phyloP scores from a whole-genome alignment of 164 flowering plant genomes.

The Protea cynaroides region DNA sequence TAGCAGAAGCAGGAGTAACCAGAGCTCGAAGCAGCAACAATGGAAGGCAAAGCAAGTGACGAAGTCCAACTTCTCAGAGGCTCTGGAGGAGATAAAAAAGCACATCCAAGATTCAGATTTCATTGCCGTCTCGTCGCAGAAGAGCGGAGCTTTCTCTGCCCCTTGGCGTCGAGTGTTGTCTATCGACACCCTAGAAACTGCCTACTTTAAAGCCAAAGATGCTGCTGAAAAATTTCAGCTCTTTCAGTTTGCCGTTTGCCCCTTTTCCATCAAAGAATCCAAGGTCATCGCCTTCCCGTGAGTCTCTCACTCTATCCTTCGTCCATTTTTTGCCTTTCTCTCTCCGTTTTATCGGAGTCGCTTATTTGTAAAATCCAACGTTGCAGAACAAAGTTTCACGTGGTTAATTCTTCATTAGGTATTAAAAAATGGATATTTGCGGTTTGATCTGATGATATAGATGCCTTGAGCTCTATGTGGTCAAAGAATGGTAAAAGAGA shows the following conservation, averaged over 20 bases:
- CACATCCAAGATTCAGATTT: constrained; percentile 49
- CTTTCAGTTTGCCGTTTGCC: constrained; percentile 79
- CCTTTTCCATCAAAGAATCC: constrained; percentile 46
- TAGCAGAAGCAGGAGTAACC: constrained; percentile 2
- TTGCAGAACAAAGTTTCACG: no score
- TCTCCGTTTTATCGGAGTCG: no score
- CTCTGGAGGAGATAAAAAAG: constrained; percentile 35
- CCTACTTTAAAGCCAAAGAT: constrained; percentile 57
- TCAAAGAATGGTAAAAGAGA: no score
- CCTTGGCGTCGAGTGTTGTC: constrained; percentile 57
- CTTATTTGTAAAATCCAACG: no score
- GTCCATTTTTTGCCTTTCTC: no score
- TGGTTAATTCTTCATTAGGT: no score
- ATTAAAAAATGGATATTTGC: no score
- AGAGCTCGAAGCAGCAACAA: constrained; percentile 5
- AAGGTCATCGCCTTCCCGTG: constrained; percentile 72
- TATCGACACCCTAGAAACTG: constrained; percentile 56
- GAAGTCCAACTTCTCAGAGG: constrained; percentile 50
- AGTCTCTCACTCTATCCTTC: constrained; percentile 14
- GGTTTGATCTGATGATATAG: no score
- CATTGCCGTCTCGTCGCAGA: constrained; percentile 56
- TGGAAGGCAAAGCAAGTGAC: constrained; percentile 60
- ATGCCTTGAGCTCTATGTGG: no score
- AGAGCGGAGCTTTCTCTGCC: constrained; percentile 53
- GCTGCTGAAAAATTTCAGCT: constrained; percentile 69